Evolutionary conservation across 495 filamentous ascomycete species (phyloP).

Genomic region (Lasiosphaeria hispida): DNA sequence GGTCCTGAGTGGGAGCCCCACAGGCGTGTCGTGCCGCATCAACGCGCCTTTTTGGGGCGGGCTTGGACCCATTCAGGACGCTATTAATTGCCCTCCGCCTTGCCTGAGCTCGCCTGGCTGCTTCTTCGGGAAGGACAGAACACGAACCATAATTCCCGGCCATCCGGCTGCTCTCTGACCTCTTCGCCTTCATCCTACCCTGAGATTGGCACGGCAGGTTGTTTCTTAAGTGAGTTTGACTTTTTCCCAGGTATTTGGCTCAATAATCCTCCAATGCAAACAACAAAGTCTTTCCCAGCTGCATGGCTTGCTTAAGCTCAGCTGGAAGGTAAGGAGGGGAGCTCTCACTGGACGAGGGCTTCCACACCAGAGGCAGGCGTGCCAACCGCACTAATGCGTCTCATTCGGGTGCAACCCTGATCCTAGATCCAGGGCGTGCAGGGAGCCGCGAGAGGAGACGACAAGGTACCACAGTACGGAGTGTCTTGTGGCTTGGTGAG

Average conservation of each 20-base stretch:
- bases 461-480: conserved; percentile 8
- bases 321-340: not conserved
- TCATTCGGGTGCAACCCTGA: conserved; percentile 22
- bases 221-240: not conserved
- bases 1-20: too few relatives aligned
- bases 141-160: conserved; percentile 8
- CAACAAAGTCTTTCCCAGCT: too few relatives aligned
- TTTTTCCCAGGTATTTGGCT: not conserved
- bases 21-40: too few relatives aligned
- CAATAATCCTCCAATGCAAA: not conserved
- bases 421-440: conserved; percentile 10
- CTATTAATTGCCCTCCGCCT: not conserved
- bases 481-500: not conserved
- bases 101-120: not conserved
- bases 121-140: not conserved
- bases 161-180: conserved; percentile 11
- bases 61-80: not conserved
- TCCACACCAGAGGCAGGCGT: not conserved
- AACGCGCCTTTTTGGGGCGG: not conserved
- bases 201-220: conserved; percentile 1
- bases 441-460: not conserved
- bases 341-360: not conserved
- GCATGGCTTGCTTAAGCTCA: too few relatives aligned
- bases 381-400: conserved; percentile 24
- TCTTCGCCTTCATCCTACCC: not conserved